Base-by-base conservation (phyloP, 768 basidiomycete genomes). In the Termitomyces sp. region DNA sequence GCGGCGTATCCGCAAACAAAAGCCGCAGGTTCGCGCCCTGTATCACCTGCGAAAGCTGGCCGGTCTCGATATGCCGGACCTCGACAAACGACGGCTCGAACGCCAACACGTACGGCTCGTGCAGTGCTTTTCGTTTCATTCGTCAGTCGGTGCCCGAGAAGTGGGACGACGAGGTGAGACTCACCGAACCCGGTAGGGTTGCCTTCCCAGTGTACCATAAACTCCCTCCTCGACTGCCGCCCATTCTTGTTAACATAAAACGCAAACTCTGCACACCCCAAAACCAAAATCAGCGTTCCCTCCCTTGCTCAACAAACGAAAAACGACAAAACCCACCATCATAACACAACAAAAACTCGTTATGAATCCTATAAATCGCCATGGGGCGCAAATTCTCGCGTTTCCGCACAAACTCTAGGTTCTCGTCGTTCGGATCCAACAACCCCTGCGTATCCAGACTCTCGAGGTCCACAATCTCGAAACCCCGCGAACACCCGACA, bases 241-340 rank as follows among this genome's bases (percentile, higher is more conserved):
- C 97, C 97, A 62, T 88, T 95, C 78, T 92, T 93, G 74, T 98
- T 96, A 64, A 99, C 95, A 72, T 98, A 98, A 71, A 99, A 98
- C 0, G 97, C 97, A 70, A 98, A 99, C 75, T 98, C 97, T 97
- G 65, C 38, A 41, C 13, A n/a, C n/a, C n/a, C n/a, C n/a, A n/a
- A n/a, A n/a, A n/a, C n/a, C n/a, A n/a, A n/a, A n/a, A n/a, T n/a
- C n/a, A n/a, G n/a, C n/a, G n/a, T n/a, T n/a, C n/a, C n/a, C n/a
- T n/a, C n/a, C n/a, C n/a, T n/a, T n/a, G n/a, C n/a, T 1, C 14
- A 28, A 14, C 43, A 30, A 28, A 13, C 6, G 3, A 14, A 1
- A 18, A 41, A 13, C 6, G 3, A 14, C 1, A 18, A 41, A 14
- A 77, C 84, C 69, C 61, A 95, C 96, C 95, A 71, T 98, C 97